phyloP scores from a whole-genome alignment of 345 rosid genomes.

The Psidium friedrichsthalianum region DNA sequence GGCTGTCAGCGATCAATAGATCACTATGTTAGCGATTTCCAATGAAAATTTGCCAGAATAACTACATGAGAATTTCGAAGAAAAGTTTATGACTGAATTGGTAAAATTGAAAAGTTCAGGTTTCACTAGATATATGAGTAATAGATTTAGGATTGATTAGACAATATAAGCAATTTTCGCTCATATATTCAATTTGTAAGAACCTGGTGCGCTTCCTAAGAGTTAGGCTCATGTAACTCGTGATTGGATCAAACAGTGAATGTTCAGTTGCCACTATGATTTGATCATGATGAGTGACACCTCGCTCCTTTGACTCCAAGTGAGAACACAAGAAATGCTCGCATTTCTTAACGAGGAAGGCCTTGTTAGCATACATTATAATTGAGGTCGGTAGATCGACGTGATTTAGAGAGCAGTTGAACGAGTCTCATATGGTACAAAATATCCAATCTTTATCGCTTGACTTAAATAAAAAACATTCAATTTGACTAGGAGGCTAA shows the following conservation, averaged over 20 bases:
- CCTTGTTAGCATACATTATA: not conserved
- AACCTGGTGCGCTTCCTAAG: not conserved
- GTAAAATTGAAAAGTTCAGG: accelerated
- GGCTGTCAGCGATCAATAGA: too few species aligned
- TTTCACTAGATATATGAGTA: accelerated
- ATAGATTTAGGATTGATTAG: not conserved
- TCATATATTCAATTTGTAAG: not conserved
- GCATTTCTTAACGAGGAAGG: not conserved
- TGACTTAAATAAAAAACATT: not conserved
- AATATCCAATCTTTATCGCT: not conserved
- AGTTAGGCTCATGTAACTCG: not conserved
- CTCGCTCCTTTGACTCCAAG: not conserved
- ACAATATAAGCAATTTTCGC: not conserved
- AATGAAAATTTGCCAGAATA: not conserved
- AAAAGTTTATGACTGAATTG: not conserved
- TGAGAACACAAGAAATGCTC: not conserved
- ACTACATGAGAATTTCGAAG: accelerated
- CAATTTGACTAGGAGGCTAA: not conserved
- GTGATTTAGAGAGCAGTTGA: not conserved
- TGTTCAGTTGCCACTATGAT: not conserved
- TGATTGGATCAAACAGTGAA: not conserved
- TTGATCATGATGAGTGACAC: not conserved
- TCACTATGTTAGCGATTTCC: accelerated
- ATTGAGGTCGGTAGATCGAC: not conserved
- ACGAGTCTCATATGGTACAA: not conserved